Conservation (phyloP, 140 eudicot genomes). For the Ambrosia hybrid region DNA sequence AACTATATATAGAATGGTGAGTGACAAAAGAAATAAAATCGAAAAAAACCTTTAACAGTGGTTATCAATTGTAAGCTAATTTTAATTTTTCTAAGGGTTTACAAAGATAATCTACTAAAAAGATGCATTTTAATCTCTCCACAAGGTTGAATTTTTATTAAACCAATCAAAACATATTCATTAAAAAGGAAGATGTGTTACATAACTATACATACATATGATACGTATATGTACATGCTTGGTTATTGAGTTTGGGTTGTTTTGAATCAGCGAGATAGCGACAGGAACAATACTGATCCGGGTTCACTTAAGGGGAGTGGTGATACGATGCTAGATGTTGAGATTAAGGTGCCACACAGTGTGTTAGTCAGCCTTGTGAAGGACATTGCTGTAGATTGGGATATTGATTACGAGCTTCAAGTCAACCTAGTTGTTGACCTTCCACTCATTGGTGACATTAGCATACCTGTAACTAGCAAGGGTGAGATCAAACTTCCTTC, state of each 20-base stretch:
- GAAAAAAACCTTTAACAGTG: not conserved
- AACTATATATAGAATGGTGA: not conserved
- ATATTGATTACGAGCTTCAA: slow-evolving; percentile 64
- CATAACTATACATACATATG: not conserved
- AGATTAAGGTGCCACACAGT: slow-evolving; percentile 67
- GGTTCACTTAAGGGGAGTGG: slow-evolving; percentile 67
- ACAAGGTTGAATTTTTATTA: too few relatives aligned
- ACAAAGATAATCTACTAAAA: too few relatives aligned
- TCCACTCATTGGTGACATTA: slow-evolving; percentile 69
- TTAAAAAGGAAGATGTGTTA: too few relatives aligned
- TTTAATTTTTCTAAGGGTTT: too few relatives aligned
- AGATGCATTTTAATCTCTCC: too few relatives aligned
- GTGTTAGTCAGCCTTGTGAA: slow-evolving; percentile 55
- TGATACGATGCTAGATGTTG: slow-evolving; percentile 59
- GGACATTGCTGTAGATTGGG: slow-evolving; percentile 79
- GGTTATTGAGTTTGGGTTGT: slow-evolving; percentile 1
- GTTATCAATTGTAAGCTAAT: not conserved
- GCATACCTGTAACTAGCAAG: slow-evolving; percentile 55
- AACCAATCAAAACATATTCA: too few relatives aligned
- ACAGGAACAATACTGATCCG: slow-evolving; percentile 68
- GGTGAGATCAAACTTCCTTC: slow-evolving; percentile 89
- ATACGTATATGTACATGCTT: not conserved
- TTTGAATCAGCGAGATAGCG: slow-evolving; percentile 48
- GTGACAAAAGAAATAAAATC: not conserved
- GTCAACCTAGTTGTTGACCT: slow-evolving; percentile 59